These are phyloP conservation scores for Parmales sp. DNA, from an alignment of 108 stramenopile species.

Conservation along the genomic window DNA sequence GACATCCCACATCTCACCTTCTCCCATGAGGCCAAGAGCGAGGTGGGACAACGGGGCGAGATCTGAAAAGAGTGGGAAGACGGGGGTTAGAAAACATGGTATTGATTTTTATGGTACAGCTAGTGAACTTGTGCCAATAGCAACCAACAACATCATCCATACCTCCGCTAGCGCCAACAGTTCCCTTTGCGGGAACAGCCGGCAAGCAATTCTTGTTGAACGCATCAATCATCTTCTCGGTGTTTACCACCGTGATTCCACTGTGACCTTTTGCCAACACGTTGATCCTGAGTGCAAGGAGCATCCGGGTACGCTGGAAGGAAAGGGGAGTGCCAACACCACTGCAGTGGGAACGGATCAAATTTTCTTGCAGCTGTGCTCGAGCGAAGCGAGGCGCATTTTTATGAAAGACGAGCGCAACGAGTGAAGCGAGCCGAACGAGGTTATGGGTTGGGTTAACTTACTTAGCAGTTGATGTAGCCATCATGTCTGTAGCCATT, in stretches of 20 bases:
- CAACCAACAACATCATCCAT: no score
- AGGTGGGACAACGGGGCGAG: constrained; percentile 22
- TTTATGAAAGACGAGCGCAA: no score
- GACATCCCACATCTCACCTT: neutral
- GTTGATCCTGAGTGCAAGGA: constrained; percentile 20
- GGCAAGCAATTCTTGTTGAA: constrained; percentile 21
- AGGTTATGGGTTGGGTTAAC: neutral
- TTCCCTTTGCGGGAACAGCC: constrained; percentile 19
- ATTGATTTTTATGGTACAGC: no score
- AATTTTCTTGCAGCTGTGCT: constrained; percentile 17
- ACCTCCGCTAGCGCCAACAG: constrained; percentile 23
- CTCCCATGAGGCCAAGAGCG: constrained; percentile 18
- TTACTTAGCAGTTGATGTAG: neutral
- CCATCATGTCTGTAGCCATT: no score
- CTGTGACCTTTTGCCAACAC: constrained; percentile 18
- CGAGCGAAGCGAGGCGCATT: no score
- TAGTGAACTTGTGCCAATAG: no score
- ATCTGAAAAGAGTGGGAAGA: no score
- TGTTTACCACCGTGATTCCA: constrained; percentile 9
- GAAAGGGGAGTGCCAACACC: constrained; percentile 24
- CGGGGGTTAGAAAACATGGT: no score
- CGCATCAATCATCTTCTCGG: constrained; percentile 14
- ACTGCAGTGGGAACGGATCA: constrained; percentile 19
- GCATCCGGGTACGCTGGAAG: constrained; percentile 11
- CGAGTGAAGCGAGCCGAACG: no score